These are phyloP conservation scores for Ampelomyces quisqualis DNA, from an alignment of 2,329 filamentous ascomycete species.

Conservation along the genomic window DNA sequence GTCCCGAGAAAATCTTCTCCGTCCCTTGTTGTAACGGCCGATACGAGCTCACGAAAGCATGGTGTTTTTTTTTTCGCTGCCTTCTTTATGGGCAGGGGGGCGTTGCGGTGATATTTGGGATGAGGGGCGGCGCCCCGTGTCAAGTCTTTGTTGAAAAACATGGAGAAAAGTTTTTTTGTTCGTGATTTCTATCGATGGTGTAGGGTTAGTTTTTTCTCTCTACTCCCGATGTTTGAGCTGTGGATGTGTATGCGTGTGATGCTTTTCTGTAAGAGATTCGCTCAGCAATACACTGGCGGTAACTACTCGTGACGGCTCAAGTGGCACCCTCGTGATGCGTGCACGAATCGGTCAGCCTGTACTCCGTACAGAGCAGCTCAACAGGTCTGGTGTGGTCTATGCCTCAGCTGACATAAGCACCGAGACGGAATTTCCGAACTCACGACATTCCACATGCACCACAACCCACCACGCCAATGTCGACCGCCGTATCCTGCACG, in stretches of 20 bases:
- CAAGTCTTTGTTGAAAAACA: background rate
- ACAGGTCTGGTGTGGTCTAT: too few relatives aligned
- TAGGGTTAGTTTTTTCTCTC: too few relatives aligned
- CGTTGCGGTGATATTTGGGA: slow-evolving; percentile 13
- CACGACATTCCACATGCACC: slow-evolving; percentile 10
- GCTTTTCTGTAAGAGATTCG: too few relatives aligned
- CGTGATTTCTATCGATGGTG: too few relatives aligned
- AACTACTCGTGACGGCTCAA: too few relatives aligned
- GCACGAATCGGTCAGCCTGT: too few relatives aligned
- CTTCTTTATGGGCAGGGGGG: slow-evolving; percentile 31
- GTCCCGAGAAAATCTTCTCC: slow-evolving; percentile 2
- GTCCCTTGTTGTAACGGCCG: slow-evolving; percentile 4
- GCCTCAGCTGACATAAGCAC: slow-evolving; percentile 31
- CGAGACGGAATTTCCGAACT: slow-evolving; percentile 26
- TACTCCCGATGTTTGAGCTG: background rate
- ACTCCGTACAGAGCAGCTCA: too few relatives aligned
- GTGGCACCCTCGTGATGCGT: too few relatives aligned
- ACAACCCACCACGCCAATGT: slow-evolving; percentile 51
- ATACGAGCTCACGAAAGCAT: slow-evolving; percentile 27
- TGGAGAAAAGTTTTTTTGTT: background rate
- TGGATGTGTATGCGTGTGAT: background rate
- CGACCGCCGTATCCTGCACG: slow-evolving; percentile 56
- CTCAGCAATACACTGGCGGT: too few relatives aligned
- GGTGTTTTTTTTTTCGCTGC: slow-evolving; percentile 35
- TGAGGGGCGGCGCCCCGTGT: too few relatives aligned